A percentile compares a stretch with the other conserved stretches of the same genome.
Evolutionary conservation across 495 filamentous ascomycete species (phyloP).

Genomic region (Penicillium parvum): DNA sequence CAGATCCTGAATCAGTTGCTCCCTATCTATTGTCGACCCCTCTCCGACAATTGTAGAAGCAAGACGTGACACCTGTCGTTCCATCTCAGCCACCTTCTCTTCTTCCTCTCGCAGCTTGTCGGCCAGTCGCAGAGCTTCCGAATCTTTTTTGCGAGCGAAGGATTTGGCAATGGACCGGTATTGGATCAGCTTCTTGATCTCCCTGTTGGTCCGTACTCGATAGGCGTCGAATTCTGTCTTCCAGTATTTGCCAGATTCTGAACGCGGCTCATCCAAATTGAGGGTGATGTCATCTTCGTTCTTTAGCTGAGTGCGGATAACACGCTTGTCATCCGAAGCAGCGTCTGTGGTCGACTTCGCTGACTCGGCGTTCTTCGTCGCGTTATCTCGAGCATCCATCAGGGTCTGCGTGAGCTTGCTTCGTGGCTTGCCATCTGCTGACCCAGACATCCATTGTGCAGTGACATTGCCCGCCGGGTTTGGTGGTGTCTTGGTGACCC

Average conservation of each 20-base stretch:
- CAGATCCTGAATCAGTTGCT: conserved; percentile 53
- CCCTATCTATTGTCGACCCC: conserved; percentile 43
- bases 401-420: conserved; percentile 46
- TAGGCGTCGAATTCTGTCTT: conserved; percentile 85
- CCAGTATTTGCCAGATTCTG: conserved; percentile 88
- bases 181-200: conserved; percentile 73
- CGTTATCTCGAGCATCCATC: conserved; percentile 41
- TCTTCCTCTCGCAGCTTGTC: conserved; percentile 66
- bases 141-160: conserved; percentile 87
- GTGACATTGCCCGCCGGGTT: conserved; percentile 56
- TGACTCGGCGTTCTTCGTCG: conserved; percentile 23
- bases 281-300: conserved; percentile 53
- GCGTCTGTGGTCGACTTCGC: conserved; percentile 10
- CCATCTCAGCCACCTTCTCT: conserved; percentile 50
- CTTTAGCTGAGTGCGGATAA: conserved; percentile 1
- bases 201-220: conserved; percentile 68
- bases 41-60: conserved; percentile 50
- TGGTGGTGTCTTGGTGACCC: conserved; percentile 27
- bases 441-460: conserved; percentile 57
- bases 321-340: conserved; percentile 11
- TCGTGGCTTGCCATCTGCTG: conserved; percentile 45
- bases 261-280: conserved; percentile 76
- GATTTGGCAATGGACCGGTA: conserved; percentile 81
- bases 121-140: conserved; percentile 64
- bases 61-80: conserved; percentile 56